Percentiles rank a stretch among this genome's conserved stretches.
Evolutionary conservation across 2,329 filamentous ascomycete genomes (phyloP).

Genomic region (Paecilomyces dactylethromorphus): DNA sequence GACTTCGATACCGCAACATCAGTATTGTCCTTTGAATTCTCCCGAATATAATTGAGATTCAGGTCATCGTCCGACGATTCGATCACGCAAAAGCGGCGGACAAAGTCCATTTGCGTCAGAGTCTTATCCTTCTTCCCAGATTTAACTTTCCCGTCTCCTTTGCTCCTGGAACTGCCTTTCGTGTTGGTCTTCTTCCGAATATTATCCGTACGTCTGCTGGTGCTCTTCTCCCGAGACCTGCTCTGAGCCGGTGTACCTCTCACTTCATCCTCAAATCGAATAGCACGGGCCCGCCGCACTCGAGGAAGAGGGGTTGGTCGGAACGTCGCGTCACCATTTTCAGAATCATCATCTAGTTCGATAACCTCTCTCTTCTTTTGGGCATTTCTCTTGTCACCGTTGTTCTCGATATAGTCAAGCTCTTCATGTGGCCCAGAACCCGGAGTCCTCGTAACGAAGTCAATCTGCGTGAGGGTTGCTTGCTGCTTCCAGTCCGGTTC

Average conservation of each 20-base stretch:
- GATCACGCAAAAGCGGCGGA: slow-evolving; percentile 27
- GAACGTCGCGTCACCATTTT: slow-evolving; percentile 16
- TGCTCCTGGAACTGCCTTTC: slow-evolving; percentile 13
- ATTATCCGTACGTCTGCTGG: slow-evolving; percentile 3
- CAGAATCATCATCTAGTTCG: slow-evolving; percentile 17
- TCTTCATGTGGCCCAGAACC: slow-evolving; percentile 7
- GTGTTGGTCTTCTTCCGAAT: slow-evolving; percentile 11
- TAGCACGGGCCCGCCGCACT: slow-evolving; percentile 4
- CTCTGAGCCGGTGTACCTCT: background rate
- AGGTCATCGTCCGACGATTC: slow-evolving; percentile 25
- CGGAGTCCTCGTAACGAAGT: slow-evolving; percentile 24
- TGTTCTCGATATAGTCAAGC: slow-evolving; percentile 25
- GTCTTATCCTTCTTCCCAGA: slow-evolving; percentile 27
- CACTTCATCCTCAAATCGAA: slow-evolving; percentile 5
- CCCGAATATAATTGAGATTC: slow-evolving; percentile 25
- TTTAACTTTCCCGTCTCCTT: slow-evolving; percentile 16
- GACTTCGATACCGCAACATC: slow-evolving; percentile 9
- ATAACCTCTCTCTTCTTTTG: slow-evolving; percentile 11
- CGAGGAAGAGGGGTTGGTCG: slow-evolving; percentile 8
- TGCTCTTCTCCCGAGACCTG: background rate
- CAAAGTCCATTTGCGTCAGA: slow-evolving; percentile 38
- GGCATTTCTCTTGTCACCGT: slow-evolving; percentile 12
- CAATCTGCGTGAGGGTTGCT: slow-evolving; percentile 36
- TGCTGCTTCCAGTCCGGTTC: slow-evolving; percentile 20
- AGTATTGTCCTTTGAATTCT: slow-evolving; percentile 11